Base-by-base conservation (phyloP, 179 eudicot species). In the Silene coronaria region DNA sequence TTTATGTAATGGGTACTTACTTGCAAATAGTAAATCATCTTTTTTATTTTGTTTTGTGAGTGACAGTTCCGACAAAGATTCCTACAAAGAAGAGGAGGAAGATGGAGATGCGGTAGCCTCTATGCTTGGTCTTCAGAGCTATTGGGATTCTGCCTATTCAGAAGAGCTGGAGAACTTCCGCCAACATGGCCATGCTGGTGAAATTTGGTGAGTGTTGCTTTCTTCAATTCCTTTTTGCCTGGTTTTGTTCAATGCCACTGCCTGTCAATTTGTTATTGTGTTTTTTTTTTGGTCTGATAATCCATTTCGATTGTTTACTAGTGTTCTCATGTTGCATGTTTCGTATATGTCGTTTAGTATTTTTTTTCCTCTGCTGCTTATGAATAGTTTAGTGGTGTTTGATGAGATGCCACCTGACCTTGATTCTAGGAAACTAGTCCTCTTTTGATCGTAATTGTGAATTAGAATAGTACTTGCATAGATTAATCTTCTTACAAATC, bases 121-220 rank as follows among this genome's bases (percentile, higher is more conserved):
- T 45, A 88, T 89, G 97, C 80, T 95, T 70, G 99, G 99, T 46
- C 93, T 92, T 82, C 99, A 92, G 85, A 95, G 99, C 83, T 95
- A 95, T 59, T 95, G 99, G 99, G 96, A 95, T 75, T 78, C 93
- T 16, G 73, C 96, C 7, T 95, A 95, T 75, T 87, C 95, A 4
- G 95, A 88, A 64, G 99, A 95, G 84, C 81, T 95, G 75, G 83
- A 88, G 11, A 92, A 95, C 81, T 95, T 95, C 75, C 91, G 97
- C 30, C 93, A 92, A 36, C 99, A 92, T 75, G 99, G 99, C 19
- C 97, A 90, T 85, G 80, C 95, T 75, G 99, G 99, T 79, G 99
- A 95, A 91, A 87, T 95, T 80, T 95, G 99, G 99, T 94, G 75
- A 34, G 96, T 77, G 12, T 48, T 75, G 16, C 17, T 38, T 38